Conservation (phyloP, 345 rosid genomes). For the Aethionema arabicum region DNA sequence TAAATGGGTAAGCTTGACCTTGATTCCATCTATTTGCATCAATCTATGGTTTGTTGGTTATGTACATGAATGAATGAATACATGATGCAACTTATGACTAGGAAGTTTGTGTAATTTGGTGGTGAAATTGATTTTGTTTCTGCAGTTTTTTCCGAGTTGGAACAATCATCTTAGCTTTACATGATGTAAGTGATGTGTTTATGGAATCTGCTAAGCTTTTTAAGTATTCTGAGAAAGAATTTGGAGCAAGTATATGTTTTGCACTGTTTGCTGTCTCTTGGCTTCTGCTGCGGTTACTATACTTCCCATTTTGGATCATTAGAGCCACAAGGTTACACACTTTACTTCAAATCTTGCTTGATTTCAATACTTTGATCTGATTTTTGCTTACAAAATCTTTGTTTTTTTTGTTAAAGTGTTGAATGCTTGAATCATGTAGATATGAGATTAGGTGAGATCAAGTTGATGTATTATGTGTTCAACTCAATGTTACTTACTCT, state of each 20-base stretch:
- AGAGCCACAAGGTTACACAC: conserved; percentile 51
- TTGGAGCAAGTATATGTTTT: conserved; percentile 72
- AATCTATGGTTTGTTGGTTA: background rate
- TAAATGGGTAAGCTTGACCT: conserved; percentile 53
- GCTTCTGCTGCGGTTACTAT: conserved; percentile 62
- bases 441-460: conserved; percentile 43
- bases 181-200: conserved; percentile 75
- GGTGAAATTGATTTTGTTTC: background rate
- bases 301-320: conserved; percentile 81
- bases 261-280: conserved; percentile 79
- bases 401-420: conserved; percentile 45
- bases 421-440: conserved; percentile 50
- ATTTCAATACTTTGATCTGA: conserved; percentile 12
- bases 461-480: conserved; percentile 61
- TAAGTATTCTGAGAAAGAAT: conserved; percentile 66
- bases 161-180: conserved; percentile 65
- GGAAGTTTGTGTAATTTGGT: too few species aligned
- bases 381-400: conserved; percentile 7
- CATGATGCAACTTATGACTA: too few species aligned
- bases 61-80: too few species aligned
- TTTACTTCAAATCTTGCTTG: background rate
- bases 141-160: conserved; percentile 70
- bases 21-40: conserved; percentile 5
- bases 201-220: conserved; percentile 78
- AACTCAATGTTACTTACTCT: conserved; percentile 85